A percentile compares a stretch with the other conserved stretches of the same genome.
Evolutionary conservation across 78 protist genomes (phyloP).

Genomic region (Emiliania huxleyi): DNA sequence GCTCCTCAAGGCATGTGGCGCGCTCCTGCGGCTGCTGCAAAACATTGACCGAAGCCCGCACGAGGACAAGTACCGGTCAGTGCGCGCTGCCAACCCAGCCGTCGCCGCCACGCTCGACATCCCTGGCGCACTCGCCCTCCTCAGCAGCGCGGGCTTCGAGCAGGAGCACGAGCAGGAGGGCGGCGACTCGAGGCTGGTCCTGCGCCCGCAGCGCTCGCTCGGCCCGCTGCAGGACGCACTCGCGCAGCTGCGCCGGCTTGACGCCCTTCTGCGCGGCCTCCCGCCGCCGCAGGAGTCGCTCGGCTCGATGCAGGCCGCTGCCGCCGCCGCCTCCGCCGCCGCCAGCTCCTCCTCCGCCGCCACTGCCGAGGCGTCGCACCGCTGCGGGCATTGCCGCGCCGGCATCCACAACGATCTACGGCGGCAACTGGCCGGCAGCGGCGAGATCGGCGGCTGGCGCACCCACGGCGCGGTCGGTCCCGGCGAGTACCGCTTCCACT

Average conservation of each 20-base stretch:
- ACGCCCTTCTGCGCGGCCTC: not conserved
- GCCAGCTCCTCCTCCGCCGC: not conserved
- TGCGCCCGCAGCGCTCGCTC: too few relatives aligned
- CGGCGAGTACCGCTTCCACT: conserved; percentile 13
- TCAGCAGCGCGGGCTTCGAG: not conserved
- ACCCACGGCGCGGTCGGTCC: not conserved
- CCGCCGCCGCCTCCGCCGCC: not conserved
- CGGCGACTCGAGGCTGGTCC: not conserved
- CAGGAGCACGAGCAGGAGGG: not conserved
- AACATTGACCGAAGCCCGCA: not conserved
- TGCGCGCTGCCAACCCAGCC: not conserved
- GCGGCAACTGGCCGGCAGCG: not conserved
- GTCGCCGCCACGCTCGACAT: not conserved
- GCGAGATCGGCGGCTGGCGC: not conserved
- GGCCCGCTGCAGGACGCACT: not conserved
- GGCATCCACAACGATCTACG: not conserved
- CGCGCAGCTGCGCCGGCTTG: not conserved
- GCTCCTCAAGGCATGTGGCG: not conserved
- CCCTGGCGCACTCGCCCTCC: not conserved
- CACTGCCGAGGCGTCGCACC: not conserved
- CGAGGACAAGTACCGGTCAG: not conserved
- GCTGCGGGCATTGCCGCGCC: not conserved
- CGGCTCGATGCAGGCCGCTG: not conserved
- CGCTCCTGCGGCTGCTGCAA: not conserved
- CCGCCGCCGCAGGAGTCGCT: not conserved